Base-by-base conservation (phyloP, 2,329 filamentous ascomycete species). In the Canariomyces notabilis region DNA sequence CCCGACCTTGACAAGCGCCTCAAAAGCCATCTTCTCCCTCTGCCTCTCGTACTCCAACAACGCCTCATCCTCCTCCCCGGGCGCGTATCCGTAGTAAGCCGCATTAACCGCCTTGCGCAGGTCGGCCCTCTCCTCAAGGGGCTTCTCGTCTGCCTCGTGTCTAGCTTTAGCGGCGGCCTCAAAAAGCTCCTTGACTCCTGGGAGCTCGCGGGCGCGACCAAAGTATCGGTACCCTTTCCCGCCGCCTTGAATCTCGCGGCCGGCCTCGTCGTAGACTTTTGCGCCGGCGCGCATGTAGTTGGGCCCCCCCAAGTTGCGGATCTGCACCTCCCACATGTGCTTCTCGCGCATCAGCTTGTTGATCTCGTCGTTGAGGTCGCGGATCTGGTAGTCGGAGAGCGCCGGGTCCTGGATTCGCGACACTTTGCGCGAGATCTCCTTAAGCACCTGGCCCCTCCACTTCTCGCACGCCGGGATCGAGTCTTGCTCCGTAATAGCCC, bases 291-390 rank as follows among this genome's bases (percentile, higher is more conserved):
- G 77, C 85, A 93, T 95, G 67, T 97, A 98, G 68, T 97, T 97
- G 22, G 93, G 93, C 2, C 93, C 93, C n/a, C 93, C 93, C 19
- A 97, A 67, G 61, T 95, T 94, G 48, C 90, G 80, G 58, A 98
- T 96, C 69, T 96, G 89, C 58, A 93, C 81, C 74, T 98, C 93
- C 93, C 93, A 98, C 79, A 95, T 90, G 77, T 94, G 89, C 70
- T 98, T 98, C 73, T 98, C 93, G 54, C 89, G 83, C 88, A 98
- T 96, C 52, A 95, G 78, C 71, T 95, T 95, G 75, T 98, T 98
- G 75, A 98, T 95, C 70, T 98, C 93, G 67, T 98, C 93, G 72
- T 98, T 98, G 64, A 98, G 75, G 68, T 98, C 93, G 61, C 93
- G 79, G 67, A 98, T 89, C 74, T 97, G 93, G 73, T 87, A 97